Conservation (phyloP, 2,329 filamentous ascomycete genomes). For the Fusarium subtropicale region DNA sequence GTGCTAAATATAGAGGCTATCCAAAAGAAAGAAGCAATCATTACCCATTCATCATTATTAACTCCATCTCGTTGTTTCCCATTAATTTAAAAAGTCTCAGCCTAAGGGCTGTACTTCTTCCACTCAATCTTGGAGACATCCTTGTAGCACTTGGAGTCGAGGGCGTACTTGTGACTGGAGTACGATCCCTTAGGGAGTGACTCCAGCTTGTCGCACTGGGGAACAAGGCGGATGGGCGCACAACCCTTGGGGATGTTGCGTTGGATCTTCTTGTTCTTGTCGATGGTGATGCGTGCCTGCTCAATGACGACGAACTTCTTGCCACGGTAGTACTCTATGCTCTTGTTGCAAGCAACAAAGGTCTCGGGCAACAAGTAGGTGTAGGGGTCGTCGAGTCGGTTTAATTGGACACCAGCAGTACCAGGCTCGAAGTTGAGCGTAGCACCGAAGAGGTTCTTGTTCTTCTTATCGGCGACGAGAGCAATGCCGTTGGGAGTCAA, state of each 20-base stretch:
- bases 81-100: neutral
- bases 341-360: slow-evolving; percentile 58
- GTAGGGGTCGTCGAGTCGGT: slow-evolving; percentile 40
- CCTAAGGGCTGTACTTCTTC: slow-evolving; percentile 41
- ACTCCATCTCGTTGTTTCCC: slow-evolving; percentile 11
- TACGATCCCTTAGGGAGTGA: slow-evolving; percentile 52
- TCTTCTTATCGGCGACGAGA: slow-evolving; percentile 46
- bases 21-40: slow-evolving; percentile 20
- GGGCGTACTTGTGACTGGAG: slow-evolving; percentile 56
- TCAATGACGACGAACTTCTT: slow-evolving; percentile 55
- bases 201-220: slow-evolving; percentile 56
- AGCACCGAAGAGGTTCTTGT: slow-evolving; percentile 49
- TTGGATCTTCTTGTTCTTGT: slow-evolving; percentile 40
- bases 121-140: slow-evolving; percentile 51
- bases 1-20: slow-evolving; percentile 30
- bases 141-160: slow-evolving; percentile 55
- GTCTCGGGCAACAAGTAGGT: slow-evolving; percentile 51
- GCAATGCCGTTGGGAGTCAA: slow-evolving; percentile 54
- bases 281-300: slow-evolving; percentile 49
- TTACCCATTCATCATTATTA: slow-evolving; percentile 37
- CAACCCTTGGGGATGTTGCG: slow-evolving; percentile 52
- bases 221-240: slow-evolving; percentile 56
- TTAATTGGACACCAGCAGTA: slow-evolving; percentile 52
- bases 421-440: slow-evolving; percentile 52
- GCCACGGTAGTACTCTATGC: slow-evolving; percentile 56